Evolutionary conservation across 164 flowering plant species (phyloP), one percentile per base, ranked within the genome.

Genomic region (Aristolochia californica): DNA sequence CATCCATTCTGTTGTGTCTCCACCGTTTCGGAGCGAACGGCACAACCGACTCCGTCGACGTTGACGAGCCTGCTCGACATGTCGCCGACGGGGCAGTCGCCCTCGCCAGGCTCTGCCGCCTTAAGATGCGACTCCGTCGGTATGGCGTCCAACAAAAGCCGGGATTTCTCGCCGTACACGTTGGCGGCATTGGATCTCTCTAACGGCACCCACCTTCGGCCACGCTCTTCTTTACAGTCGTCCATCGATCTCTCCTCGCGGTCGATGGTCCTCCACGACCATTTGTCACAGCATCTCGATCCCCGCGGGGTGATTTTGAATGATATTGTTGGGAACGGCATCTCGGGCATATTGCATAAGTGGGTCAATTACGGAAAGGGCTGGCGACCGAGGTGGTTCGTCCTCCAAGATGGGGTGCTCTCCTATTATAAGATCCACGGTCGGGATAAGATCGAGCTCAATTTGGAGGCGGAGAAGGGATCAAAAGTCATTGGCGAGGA

Each of bases 301-400:
- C 67, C 49, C 34, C 45, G 69, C 13, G 76, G 74, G 56, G 73
- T 86, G 70, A 80, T 77, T 75, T 75, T 88, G 34, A 85, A 84
- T 44, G 87, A 86, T 27, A 67, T 85, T 22, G 95, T 84, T 1
- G 96, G 90, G 51, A 80, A 71, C 44, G 95, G 96, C 8, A 75
- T 91, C 55, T 76, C 80, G 2, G 99, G 99, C 8, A 58, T 85
- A 8, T 61, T 94, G 20, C 55, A 77, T 67, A 94, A 94, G 72
- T 94, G 99, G 99, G 99, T 94, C 70, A 94, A 94, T 75, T 94
- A 87, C 64, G 99, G 99, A 5, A 85, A 75, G 55, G 96, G 99
- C 2, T 94, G 99, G 99, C 62, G 97, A 27, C 84, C 95, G 1
- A 58, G 99, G 55, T 90, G 96, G 97, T 94, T 94, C 57, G 77